A percentile compares a stretch with the other conserved stretches of the same genome.
Evolutionary conservation across 352 stramenopile genomes (phyloP).

Genomic region (Globisporangium camurandrum): DNA sequence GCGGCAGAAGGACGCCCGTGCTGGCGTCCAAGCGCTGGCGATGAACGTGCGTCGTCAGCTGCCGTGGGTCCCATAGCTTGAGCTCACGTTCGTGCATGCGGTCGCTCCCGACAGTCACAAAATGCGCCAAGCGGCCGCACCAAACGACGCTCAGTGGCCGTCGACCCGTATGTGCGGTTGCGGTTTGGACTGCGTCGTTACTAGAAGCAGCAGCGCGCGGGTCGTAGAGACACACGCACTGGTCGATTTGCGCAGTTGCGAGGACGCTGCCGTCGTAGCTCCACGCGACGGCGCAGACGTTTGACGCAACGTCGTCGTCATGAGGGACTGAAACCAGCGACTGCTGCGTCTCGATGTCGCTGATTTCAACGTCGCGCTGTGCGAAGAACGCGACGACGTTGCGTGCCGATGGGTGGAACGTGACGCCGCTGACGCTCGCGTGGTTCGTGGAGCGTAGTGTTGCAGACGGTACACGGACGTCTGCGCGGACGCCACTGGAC

Average conservation of each 20-base stretch:
- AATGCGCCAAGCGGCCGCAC: conserved; percentile 42
- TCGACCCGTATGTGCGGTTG: conserved; percentile 39
- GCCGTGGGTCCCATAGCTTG: conserved; percentile 70
- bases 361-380: conserved; percentile 30
- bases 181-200: conserved; percentile 2
- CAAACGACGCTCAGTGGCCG: conserved; percentile 44
- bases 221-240: conserved; percentile 46
- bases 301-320: conserved; percentile 6
- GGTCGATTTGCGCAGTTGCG: conserved; percentile 31
- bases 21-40: conserved; percentile 59
- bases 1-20: conserved; percentile 55
- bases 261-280: conserved; percentile 64
- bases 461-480: conserved; percentile 15
- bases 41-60: conserved; percentile 36
- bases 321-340: too few species aligned
- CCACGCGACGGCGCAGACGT: conserved; percentile 37
- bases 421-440: conserved; percentile 26
- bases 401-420: conserved; percentile 45
- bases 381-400: conserved; percentile 36
- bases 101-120: conserved; percentile 56
- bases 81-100: conserved; percentile 65
- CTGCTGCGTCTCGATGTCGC: conserved; percentile 33
- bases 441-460: conserved; percentile 11
- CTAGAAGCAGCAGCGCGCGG: conserved; percentile 33
- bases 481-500: conserved; percentile 9